Percentiles rank a stretch among this genome's conserved stretches.
Conservation (phyloP, 2,329 filamentous ascomycete genomes). For the Sclerotinia minor region DNA sequence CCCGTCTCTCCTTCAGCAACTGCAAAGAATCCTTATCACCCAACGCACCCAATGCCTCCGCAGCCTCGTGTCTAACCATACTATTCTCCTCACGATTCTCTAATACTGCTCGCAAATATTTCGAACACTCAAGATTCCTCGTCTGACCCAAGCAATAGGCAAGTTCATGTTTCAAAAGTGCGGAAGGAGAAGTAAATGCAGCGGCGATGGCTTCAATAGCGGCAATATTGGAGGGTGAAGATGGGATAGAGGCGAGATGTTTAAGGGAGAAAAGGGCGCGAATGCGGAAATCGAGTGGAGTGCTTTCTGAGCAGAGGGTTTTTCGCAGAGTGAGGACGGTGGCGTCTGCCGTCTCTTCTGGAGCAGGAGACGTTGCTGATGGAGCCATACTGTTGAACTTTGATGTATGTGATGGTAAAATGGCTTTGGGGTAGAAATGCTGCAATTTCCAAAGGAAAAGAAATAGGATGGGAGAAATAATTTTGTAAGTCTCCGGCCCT, state of each 20-base stretch:
- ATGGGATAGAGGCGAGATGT: constrained; percentile 73
- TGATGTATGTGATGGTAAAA: background rate
- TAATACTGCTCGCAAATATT: constrained; percentile 71
- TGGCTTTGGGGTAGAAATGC: background rate
- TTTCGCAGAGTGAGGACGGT: constrained; percentile 59
- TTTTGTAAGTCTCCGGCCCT: background rate
- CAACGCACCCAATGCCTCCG: constrained; percentile 88
- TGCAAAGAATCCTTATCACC: constrained; percentile 73
- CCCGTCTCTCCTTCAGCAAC: constrained; percentile 70
- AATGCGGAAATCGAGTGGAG: constrained; percentile 84
- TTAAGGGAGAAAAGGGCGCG: constrained; percentile 97
- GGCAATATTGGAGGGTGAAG: constrained; percentile 55
- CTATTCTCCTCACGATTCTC: constrained; percentile 79
- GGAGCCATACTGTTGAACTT: constrained; percentile 38
- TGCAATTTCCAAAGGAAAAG: background rate
- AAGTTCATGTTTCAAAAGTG: constrained; percentile 91
- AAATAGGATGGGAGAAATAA: background rate
- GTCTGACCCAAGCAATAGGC: constrained; percentile 97
- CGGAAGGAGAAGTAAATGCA: constrained; percentile 80
- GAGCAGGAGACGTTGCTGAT: constrained; percentile 38
- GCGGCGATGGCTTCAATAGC: constrained; percentile 82
- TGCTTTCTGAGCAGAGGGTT: constrained; percentile 75
- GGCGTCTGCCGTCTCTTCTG: constrained; percentile 34
- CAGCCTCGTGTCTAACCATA: constrained; percentile 96
- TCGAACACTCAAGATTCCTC: constrained; percentile 71